phyloP scores from a whole-genome alignment of 345 rosid genomes.

The Brassica nigra region DNA sequence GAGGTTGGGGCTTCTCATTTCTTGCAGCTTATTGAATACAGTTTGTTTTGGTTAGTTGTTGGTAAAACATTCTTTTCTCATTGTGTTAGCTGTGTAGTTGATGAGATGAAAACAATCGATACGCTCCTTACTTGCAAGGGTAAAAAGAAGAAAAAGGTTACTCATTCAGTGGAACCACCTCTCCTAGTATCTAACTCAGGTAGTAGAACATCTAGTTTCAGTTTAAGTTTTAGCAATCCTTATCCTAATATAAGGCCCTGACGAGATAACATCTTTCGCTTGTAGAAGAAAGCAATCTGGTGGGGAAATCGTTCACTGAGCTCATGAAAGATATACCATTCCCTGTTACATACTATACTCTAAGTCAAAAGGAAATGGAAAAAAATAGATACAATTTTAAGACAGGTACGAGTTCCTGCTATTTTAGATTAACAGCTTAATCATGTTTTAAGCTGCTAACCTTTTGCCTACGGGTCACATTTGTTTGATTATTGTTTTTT shows the following conservation, averaged over 20 bases:
- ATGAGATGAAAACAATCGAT: constrained; percentile 78
- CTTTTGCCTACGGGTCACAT: constrained; percentile 18
- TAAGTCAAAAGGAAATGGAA: constrained; percentile 72
- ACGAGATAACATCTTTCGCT: constrained; percentile 10
- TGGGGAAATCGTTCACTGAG: constrained; percentile 44
- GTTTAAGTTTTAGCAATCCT: background rate
- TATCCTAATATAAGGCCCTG: background rate
- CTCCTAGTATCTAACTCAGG: constrained; percentile 54
- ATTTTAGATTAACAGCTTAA: background rate
- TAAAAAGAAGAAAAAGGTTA: constrained; percentile 64
- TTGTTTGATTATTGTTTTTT: constrained; percentile 10
- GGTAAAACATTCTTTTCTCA: constrained; percentile 18
- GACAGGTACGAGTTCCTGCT: constrained; percentile 49
- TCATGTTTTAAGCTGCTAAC: constrained; percentile 1
- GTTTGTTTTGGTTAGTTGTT: background rate
- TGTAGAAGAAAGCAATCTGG: constrained; percentile 45
- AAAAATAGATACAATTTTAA: constrained; percentile 71
- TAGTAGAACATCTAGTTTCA: constrained; percentile 15
- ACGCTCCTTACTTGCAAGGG: constrained; percentile 76
- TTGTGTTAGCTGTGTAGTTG: constrained; percentile 75
- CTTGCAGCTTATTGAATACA: background rate
- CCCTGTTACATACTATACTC: constrained; percentile 72
- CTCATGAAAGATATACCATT: constrained; percentile 72
- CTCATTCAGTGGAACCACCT: constrained; percentile 40
- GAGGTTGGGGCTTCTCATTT: constrained; percentile 52